Evolutionary conservation across 768 basidiomycete genomes (phyloP), one percentile per base, ranked within the genome.

Genomic region (Pulveroboletus ravenelii): DNA sequence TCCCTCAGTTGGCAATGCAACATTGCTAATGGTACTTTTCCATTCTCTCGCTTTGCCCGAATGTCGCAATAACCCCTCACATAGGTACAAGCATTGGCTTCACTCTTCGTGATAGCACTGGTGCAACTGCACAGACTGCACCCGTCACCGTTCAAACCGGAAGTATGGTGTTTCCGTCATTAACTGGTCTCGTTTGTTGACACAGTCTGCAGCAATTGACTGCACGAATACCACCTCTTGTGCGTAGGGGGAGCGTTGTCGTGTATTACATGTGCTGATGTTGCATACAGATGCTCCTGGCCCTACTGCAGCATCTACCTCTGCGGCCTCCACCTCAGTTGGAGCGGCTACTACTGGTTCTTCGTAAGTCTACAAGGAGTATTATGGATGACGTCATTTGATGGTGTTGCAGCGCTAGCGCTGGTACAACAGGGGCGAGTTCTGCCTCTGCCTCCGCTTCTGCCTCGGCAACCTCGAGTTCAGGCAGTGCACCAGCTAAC

Each of bases 21-120:
- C 70, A 60, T 76, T 32, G 42, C 74, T 2, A 55, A 70, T 13
- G 73, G 85, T 80, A 40, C 5, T 42, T 38, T 27, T 5, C 2
- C n/a, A 7, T 23, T 13, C 14, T 15, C 9, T 3, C 47, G 2
- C n/a, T 41, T 32, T 18, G 4, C 18, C 5, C 18, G 4, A n/a
- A 32, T 13, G 23, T 10, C 8, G 4, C 13, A 18, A 27, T 38
- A 6, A 20, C 49, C 20, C 5, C 10, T 23, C 7, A 4, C 5
- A 6, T 30, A 81, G 84, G 72, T n/a, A 77, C 75, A 5, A 63
- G 56, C 36, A 64, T 91, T 49, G 82, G 79, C 45, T 63, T 91
- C 27, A 73, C 70, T 12, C 52, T 93, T 54, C 78, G 77, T 62
- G 91, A 93, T 60, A 64, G 50, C 48, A 78, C 70, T 30, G 90